These are phyloP conservation scores for Tylopilus intermedius DNA, from an alignment of 768 basidiomycete species.

Conservation along the genomic window DNA sequence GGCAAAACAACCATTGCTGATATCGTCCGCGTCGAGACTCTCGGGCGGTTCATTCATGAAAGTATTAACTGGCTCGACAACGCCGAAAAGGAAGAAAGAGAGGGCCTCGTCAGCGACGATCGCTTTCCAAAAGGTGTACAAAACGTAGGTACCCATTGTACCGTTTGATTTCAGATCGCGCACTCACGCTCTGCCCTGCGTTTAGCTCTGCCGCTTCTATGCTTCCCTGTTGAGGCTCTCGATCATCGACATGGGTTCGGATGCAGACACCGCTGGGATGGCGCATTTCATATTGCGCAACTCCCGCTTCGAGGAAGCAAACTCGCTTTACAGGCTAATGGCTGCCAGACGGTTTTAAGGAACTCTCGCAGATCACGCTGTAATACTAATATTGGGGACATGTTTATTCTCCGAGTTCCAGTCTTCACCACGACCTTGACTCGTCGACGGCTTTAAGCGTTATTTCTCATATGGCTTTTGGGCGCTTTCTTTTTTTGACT, in stretches of 20 bases:
- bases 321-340: slow-evolving; percentile 62
- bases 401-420: neutral
- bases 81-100: slow-evolving; percentile 64
- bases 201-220: slow-evolving; percentile 74
- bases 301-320: slow-evolving; percentile 74
- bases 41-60: slow-evolving; percentile 69
- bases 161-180: neutral
- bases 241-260: slow-evolving; percentile 59
- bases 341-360: slow-evolving; percentile 37
- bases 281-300: slow-evolving; percentile 69
- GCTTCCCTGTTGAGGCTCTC: slow-evolving; percentile 60
- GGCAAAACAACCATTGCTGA: slow-evolving; percentile 59
- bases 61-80: slow-evolving; percentile 65
- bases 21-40: slow-evolving; percentile 56
- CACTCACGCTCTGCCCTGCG: neutral
- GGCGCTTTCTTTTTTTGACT: slow-evolving; percentile 19
- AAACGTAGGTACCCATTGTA: slow-evolving; percentile 45
- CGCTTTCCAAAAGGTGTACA: slow-evolving; percentile 67
- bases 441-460: neutral
- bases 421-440: neutral
- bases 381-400: neutral
- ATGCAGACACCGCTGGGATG: slow-evolving; percentile 73
- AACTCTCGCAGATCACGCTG: neutral
- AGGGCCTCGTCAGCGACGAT: slow-evolving; percentile 67
- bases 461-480: slow-evolving; percentile 5